Evolutionary conservation across 148 eudicot genomes (phyloP).

Genomic region (Heliosperma pusillum): DNA sequence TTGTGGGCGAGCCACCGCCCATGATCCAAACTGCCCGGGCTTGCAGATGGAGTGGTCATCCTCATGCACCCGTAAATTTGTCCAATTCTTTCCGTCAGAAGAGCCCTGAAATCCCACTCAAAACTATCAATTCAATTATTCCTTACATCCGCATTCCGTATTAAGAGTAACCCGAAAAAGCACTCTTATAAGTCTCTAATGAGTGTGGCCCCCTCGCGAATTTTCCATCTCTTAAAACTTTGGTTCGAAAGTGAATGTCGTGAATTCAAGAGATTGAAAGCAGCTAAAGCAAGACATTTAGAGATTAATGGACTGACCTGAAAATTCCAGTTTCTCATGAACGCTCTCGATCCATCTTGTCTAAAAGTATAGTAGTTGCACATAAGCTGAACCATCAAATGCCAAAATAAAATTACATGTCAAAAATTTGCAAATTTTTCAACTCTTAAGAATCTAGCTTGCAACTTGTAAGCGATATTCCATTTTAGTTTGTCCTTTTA

Average conservation of each 20-base stretch:
- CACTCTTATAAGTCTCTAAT: too few species aligned
- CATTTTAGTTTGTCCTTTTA: too few species aligned
- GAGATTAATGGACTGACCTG: conserved; percentile 41
- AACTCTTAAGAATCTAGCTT: too few species aligned
- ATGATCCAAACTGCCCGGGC: conserved; percentile 88
- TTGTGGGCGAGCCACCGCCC: conserved; percentile 61
- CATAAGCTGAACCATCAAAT: conserved; percentile 66
- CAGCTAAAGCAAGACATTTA: too few species aligned
- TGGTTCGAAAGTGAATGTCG: too few species aligned
- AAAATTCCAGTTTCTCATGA: conserved; percentile 74
- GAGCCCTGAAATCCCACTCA: conserved; percentile 58
- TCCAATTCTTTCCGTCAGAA: conserved; percentile 73
- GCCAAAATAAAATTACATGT: background rate
- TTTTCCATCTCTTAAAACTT: too few species aligned
- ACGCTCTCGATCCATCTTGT: conserved; percentile 83
- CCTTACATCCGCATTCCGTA: too few species aligned
- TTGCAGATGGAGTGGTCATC: conserved; percentile 76
- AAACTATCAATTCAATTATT: too few species aligned
- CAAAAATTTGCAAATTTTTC: background rate
- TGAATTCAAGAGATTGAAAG: too few species aligned
- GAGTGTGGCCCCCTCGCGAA: too few species aligned
- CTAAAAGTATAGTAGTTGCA: conserved; percentile 90
- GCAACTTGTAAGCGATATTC: too few species aligned
- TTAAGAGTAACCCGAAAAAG: too few species aligned
- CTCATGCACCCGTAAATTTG: conserved; percentile 68